Percentiles rank a stretch among this genome's conserved stretches.
These are phyloP conservation scores for Arabidopsis hybrid DNA, from an alignment of 441 rosid genomes.

Conservation along the genomic window DNA sequence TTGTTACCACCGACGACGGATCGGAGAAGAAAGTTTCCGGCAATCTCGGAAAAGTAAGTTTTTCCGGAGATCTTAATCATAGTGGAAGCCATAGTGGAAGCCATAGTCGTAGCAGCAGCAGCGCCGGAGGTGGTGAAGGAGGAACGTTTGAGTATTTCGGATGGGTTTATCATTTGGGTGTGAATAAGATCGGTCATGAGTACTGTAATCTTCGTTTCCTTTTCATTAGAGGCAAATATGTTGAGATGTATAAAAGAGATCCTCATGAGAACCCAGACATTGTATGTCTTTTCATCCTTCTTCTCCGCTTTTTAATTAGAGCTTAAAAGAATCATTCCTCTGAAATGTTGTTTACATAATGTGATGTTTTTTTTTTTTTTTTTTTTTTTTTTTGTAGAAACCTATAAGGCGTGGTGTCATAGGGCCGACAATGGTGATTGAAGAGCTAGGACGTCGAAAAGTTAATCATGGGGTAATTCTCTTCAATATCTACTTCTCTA, in stretches of 20 bases:
- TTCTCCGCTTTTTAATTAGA: not conserved
- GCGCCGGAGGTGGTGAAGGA: conserved; percentile 39
- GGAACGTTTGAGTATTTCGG: conserved; percentile 72
- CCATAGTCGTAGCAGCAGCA: conserved; percentile 6
- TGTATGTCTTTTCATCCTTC: conserved; percentile 50
- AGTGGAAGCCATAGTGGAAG: conserved; percentile 40
- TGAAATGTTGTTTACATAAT: no score
- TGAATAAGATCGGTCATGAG: conserved; percentile 80
- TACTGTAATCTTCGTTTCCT: conserved; percentile 79
- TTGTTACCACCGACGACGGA: conserved; percentile 44
- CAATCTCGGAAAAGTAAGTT: conserved; percentile 28
- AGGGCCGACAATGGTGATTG: conserved; percentile 83
- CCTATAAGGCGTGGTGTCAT: conserved; percentile 90
- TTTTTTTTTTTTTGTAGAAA: conserved; percentile 45
- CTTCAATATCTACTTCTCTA: conserved; percentile 9
- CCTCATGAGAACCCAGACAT: conserved; percentile 89
- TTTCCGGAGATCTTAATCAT: conserved; percentile 24
- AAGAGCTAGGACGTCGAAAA: conserved; percentile 85
- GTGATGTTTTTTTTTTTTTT: no score
- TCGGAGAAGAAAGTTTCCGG: conserved; percentile 48
- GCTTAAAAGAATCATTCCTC: no score
- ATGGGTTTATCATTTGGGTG: conserved; percentile 87
- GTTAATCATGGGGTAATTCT: conserved; percentile 68
- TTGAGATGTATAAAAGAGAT: conserved; percentile 92
- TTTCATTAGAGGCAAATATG: conserved; percentile 73